These are phyloP conservation scores for Passiflora organensis DNA, from an alignment of 345 rosid species.

Conservation along the genomic window DNA sequence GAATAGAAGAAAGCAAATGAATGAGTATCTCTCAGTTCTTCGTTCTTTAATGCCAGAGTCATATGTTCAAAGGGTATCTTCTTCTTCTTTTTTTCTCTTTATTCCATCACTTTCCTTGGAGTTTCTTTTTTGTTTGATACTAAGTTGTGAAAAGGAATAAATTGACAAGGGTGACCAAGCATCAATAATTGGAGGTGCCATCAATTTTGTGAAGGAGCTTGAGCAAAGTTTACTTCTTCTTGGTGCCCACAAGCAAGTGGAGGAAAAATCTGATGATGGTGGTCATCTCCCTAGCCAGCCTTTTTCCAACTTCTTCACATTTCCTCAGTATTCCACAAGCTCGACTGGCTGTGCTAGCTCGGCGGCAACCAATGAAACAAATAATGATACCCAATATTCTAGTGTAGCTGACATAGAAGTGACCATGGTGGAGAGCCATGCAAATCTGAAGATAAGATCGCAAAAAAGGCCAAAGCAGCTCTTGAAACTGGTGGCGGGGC, in stretches of 20 bases:
- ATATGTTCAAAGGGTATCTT: slow-evolving; percentile 69
- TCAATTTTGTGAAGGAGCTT: slow-evolving; percentile 44
- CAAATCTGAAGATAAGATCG: slow-evolving; percentile 70
- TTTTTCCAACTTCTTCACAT: slow-evolving; percentile 62
- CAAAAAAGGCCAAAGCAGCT: slow-evolving; percentile 66
- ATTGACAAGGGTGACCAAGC: slow-evolving; percentile 43
- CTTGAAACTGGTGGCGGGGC: slow-evolving; percentile 54
- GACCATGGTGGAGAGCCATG: slow-evolving; percentile 77
- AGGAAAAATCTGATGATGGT: slow-evolving; percentile 19
- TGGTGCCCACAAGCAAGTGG: slow-evolving; percentile 26
- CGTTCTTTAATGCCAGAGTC: slow-evolving; percentile 86
- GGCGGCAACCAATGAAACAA: slow-evolving; percentile 18
- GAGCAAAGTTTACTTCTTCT: slow-evolving; percentile 33
- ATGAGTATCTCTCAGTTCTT: slow-evolving; percentile 70
- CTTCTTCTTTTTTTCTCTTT: background rate
- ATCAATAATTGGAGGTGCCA: slow-evolving; percentile 48
- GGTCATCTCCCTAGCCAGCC: background rate
- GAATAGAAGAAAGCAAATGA: slow-evolving; percentile 88
- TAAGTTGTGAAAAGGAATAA: background rate
- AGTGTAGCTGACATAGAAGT: slow-evolving; percentile 68
- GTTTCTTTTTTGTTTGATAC: too few species aligned
- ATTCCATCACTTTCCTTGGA: too few species aligned
- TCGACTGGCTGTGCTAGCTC: slow-evolving; percentile 18
- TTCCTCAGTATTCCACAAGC: slow-evolving; percentile 52
- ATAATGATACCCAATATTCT: slow-evolving; percentile 8